phyloP scores from a whole-genome alignment of 495 filamentous ascomycete genomes.

The Barbatosphaeria neglecta region DNA sequence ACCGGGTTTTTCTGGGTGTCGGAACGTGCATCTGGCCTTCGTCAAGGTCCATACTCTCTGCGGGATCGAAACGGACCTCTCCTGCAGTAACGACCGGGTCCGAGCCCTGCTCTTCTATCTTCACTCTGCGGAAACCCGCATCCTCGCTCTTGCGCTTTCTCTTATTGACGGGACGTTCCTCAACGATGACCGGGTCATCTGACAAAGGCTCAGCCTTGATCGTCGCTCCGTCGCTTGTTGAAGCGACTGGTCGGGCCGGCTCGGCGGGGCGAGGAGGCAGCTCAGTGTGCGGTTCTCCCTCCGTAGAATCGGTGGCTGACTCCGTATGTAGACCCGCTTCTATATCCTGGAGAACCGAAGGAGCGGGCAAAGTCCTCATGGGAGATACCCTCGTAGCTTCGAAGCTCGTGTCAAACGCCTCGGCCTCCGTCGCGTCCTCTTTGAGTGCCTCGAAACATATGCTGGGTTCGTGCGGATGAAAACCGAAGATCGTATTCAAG shows the following conservation, averaged over 20 bases:
- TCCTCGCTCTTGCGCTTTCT: conserved; percentile 19
- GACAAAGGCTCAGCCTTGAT: conserved; percentile 33
- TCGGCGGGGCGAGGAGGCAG: conserved; percentile 6
- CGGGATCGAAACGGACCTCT: conserved; percentile 17
- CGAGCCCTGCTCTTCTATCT: conserved; percentile 20
- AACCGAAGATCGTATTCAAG: conserved; percentile 2
- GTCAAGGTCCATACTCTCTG: conserved; percentile 65
- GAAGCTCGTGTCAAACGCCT: not conserved
- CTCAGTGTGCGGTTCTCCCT: not conserved
- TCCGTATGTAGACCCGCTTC: not conserved
- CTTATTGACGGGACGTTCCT: conserved; percentile 29
- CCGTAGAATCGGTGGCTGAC: not conserved
- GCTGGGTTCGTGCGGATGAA: conserved; percentile 5
- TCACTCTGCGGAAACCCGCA: conserved; percentile 13
- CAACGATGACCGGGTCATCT: conserved; percentile 31
- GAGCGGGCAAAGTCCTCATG: not conserved
- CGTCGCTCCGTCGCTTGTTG: not conserved
- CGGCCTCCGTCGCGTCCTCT: not conserved
- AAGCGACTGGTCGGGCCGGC: conserved; percentile 10
- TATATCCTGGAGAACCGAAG: not conserved
- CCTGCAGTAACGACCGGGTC: conserved; percentile 23
- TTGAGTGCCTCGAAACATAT: not conserved
- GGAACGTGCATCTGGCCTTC: conserved; percentile 42
- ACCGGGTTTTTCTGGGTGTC: conserved; percentile 49
- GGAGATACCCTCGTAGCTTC: not conserved